Conservation (phyloP, 768 basidiomycete species). For the Chiua virens region DNA sequence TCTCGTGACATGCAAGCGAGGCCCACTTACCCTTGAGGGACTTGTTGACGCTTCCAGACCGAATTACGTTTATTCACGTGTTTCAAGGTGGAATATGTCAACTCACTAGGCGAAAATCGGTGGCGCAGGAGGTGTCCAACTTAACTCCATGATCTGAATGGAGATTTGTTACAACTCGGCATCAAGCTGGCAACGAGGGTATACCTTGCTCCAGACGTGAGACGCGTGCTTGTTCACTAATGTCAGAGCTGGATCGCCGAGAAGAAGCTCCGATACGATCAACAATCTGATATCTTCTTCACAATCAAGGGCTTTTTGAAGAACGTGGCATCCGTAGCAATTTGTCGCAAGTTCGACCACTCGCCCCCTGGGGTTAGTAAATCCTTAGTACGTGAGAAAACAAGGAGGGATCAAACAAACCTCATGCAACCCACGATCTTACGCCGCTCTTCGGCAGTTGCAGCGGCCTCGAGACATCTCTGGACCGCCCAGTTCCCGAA, state of each 20-base stretch:
- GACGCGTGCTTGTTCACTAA: slow-evolving; percentile 89
- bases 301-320: slow-evolving; percentile 88
- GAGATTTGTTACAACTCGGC: slow-evolving; percentile 5
- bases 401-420: slow-evolving; percentile 36
- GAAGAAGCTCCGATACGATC: slow-evolving; percentile 81
- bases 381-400: slow-evolving; percentile 8
- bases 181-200: not conserved
- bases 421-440: slow-evolving; percentile 89
- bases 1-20: slow-evolving; percentile 85
- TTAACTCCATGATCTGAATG: slow-evolving; percentile 81
- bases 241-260: slow-evolving; percentile 83
- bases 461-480: slow-evolving; percentile 79
- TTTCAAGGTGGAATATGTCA: not conserved
- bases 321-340: slow-evolving; percentile 86
- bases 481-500: slow-evolving; percentile 94
- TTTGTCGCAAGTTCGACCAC: slow-evolving; percentile 87
- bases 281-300: slow-evolving; percentile 83
- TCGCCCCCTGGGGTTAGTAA: slow-evolving; percentile 53
- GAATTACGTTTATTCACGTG: slow-evolving; percentile 2
- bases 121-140: slow-evolving; percentile 83
- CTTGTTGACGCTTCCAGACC: slow-evolving; percentile 67
- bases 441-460: slow-evolving; percentile 68
- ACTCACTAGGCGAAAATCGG: slow-evolving; percentile 86
- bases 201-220: slow-evolving; percentile 89
- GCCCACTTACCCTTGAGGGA: slow-evolving; percentile 90